Percentiles rank a stretch among this genome's conserved stretches.
phyloP scores from a whole-genome alignment of 345 rosid genomes.

The Eucalyptus pauciflora region DNA sequence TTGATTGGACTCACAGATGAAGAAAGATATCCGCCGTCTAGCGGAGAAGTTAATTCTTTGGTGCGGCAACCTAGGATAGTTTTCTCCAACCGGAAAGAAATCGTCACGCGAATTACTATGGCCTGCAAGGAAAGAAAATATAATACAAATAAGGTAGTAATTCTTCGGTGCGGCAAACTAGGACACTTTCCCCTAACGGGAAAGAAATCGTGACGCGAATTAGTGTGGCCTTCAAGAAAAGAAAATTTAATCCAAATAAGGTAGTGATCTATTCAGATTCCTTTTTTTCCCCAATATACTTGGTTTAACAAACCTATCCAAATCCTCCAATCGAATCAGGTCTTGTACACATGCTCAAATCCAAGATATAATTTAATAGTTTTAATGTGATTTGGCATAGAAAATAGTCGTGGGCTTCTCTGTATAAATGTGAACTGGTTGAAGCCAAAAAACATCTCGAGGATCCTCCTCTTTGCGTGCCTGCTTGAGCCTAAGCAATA shows the following conservation, averaged over 20 bases:
- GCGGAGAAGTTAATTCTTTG: background rate
- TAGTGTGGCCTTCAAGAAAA: background rate
- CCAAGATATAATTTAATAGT: background rate
- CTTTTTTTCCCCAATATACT: background rate
- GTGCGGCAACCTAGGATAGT: background rate
- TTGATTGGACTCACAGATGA: background rate
- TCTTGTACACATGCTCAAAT: background rate
- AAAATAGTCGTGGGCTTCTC: too few species aligned
- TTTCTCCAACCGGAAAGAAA: background rate
- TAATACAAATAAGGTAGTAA: background rate
- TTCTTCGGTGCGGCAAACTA: background rate
- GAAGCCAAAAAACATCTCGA: too few species aligned
- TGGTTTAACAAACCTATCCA: background rate
- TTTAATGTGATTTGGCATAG: too few species aligned
- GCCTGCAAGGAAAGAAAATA: background rate
- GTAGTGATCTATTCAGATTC: background rate
- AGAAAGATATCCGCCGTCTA: background rate
- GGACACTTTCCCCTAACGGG: background rate
- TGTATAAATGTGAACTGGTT: too few species aligned
- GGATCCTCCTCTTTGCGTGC: too few species aligned
- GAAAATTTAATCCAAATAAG: background rate
- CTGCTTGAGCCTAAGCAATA: too few species aligned
- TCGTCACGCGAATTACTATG: background rate
- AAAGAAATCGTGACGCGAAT: background rate
- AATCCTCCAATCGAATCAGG: background rate